phyloP scores from a whole-genome alignment of 441 rosid genomes.

The Adansonia gregorii region DNA sequence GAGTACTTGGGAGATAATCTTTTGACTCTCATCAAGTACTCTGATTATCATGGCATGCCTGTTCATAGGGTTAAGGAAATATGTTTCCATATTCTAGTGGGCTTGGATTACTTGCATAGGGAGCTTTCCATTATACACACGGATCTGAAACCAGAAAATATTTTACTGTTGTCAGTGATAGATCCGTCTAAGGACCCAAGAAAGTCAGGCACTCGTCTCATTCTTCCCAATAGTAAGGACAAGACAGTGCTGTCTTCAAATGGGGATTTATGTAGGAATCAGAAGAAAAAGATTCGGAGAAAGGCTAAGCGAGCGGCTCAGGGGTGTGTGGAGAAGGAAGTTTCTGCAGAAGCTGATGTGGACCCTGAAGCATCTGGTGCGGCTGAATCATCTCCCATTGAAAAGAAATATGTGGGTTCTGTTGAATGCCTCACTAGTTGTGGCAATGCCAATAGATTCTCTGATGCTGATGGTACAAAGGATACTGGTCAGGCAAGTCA shows the following conservation, averaged over 20 bases:
- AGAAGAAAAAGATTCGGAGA: slow-evolving; percentile 64
- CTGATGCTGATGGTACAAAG: slow-evolving; percentile 45
- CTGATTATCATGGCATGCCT: slow-evolving; percentile 63
- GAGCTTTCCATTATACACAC: slow-evolving; percentile 75
- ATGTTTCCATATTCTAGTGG: slow-evolving; percentile 64
- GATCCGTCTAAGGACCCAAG: slow-evolving; percentile 65
- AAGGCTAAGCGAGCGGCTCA: slow-evolving; percentile 66
- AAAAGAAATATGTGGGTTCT: slow-evolving; percentile 36
- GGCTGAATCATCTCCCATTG: slow-evolving; percentile 34
- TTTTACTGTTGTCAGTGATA: slow-evolving; percentile 63
- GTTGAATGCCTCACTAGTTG: slow-evolving; percentile 44
- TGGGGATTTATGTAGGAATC: slow-evolving; percentile 66
- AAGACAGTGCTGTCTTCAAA: slow-evolving; percentile 38
- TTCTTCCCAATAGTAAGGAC: slow-evolving; percentile 49
- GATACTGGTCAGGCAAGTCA: slow-evolving; percentile 36
- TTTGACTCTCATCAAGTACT: slow-evolving; percentile 66
- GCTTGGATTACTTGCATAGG: slow-evolving; percentile 69
- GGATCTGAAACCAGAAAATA: slow-evolving; percentile 75
- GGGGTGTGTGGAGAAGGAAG: slow-evolving; percentile 54
- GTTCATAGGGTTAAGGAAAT: slow-evolving; percentile 62
- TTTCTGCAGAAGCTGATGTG: slow-evolving; percentile 39
- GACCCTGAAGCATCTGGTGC: slow-evolving; percentile 46
- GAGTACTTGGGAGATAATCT: slow-evolving; percentile 83
- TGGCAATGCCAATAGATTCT: slow-evolving; percentile 27
- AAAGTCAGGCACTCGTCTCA: slow-evolving; percentile 49